Base-by-base conservation (phyloP, 768 basidiomycete species). In the Suillus variegatus region DNA sequence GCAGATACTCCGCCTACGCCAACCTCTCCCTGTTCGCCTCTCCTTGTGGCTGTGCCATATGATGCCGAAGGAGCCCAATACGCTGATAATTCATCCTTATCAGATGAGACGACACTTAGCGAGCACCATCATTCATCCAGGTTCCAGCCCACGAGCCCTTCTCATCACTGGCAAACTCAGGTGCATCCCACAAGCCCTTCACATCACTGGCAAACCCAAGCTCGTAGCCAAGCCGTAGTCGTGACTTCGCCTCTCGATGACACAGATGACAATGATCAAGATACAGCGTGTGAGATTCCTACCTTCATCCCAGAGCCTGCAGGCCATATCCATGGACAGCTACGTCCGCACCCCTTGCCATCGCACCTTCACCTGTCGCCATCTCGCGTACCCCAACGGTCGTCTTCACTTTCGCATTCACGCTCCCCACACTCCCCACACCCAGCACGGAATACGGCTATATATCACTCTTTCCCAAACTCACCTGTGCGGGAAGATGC, bases 401-500 rank as follows among this genome's bases (percentile, higher is more conserved):
- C 57, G 5, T 41, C 36, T 16, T 38, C 38, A 40, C 38, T 16
- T 40, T 40, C 40, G 40, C 57, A 40, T 41, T 25, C 40, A 41
- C 38, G 6, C 35, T 9, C 62, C 1, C 41, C 18, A 14, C 38
- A 68, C 35, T 16, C 54, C 2, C 41, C 13, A 9, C 38, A 68
- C 66, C 22, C 76, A 75, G 20, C 80, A 81, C 20, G 77, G 18
- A 16, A 61, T 8, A 41, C 61, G 12, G 60, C 75, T n/a, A 82
- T 87, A 68, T 89, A 86, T 76, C 85, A 85, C 66, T 88, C 88
- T 5, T 90, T 88, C 72, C 89, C 89, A 3, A 89, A 88, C 70
- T 84, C 86, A 22, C 82, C 81, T 20, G 18, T 60, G 18, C 60
- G 54, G 16, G 32, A 56, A 20, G 25, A 60, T 20, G 16, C 40